These are phyloP conservation scores for Chalaropsis ovoidea DNA, from an alignment of 2,329 filamentous ascomycete species.

Conservation along the genomic window DNA sequence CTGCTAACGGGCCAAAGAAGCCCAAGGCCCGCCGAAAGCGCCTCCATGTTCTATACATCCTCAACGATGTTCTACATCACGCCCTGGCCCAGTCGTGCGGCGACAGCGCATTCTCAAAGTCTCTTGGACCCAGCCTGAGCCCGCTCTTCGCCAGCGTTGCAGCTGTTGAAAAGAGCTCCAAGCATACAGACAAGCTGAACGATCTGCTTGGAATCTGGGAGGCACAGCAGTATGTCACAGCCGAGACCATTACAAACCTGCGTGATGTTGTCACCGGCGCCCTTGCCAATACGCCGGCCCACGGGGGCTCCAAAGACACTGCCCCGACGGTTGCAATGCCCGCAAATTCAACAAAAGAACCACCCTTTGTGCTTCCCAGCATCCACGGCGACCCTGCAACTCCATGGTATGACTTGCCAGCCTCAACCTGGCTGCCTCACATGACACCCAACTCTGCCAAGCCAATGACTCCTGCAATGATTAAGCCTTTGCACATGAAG, in stretches of 20 bases:
- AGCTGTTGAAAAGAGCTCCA: conserved; percentile 50
- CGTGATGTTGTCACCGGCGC: conserved; percentile 40
- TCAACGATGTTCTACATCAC: conserved; percentile 71
- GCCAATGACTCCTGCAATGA: conserved; percentile 59
- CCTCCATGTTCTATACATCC: conserved; percentile 64
- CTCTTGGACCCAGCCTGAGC: conserved; percentile 49
- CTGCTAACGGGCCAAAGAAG: neutral
- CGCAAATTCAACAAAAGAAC: conserved; percentile 42
- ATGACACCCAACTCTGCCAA: conserved; percentile 65
- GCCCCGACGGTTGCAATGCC: conserved; percentile 25
- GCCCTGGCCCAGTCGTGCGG: conserved; percentile 44
- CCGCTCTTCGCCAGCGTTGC: conserved; percentile 52
- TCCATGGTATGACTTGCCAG: conserved; percentile 73
- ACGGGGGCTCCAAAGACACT: conserved; percentile 28
- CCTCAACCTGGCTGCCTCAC: conserved; percentile 68
- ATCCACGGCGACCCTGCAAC: conserved; percentile 64
- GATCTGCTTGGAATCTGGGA: conserved; percentile 61
- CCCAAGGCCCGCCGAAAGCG: conserved; percentile 46
- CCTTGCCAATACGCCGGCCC: neutral
- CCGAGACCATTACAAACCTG: conserved; percentile 47
- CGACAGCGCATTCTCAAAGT: conserved; percentile 43
- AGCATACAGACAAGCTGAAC: conserved; percentile 54
- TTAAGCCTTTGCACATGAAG: conserved; percentile 61
- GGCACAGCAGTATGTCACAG: conserved; percentile 51
- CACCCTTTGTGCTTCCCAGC: conserved; percentile 61